These are phyloP conservation scores for Lodderomyces jiufengensis DNA, from an alignment of 1,139 yeast species.

Conservation along the genomic window DNA sequence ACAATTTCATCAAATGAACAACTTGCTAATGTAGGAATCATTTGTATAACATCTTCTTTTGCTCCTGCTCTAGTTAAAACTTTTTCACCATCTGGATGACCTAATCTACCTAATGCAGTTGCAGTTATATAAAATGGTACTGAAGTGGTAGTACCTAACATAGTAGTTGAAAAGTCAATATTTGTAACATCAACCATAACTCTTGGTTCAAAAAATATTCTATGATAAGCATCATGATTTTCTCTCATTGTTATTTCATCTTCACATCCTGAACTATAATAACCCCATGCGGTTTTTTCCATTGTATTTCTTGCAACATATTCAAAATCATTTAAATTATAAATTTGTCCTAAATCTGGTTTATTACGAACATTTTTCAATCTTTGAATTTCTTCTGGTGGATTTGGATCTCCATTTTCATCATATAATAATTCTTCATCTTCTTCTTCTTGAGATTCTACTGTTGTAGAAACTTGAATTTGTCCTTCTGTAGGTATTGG, in stretches of 20 bases:
- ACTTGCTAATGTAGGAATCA: conserved; percentile 79
- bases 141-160: conserved; percentile 37
- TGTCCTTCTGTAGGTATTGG: conserved; percentile 24
- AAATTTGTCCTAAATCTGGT: conserved; percentile 65
- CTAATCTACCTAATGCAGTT: conserved; percentile 76
- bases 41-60: conserved; percentile 64
- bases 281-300: conserved; percentile 83
- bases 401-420: conserved; percentile 32
- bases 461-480: conserved; percentile 11
- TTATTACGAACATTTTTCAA: conserved; percentile 29
- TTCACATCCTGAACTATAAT: conserved; percentile 87
- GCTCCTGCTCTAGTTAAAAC: conserved; percentile 75
- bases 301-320: conserved; percentile 69
- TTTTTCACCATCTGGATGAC: conserved; percentile 75
- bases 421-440: conserved; percentile 25
- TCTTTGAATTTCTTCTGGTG: conserved; percentile 30
- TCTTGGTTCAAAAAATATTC: conserved; percentile 81
- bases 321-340: conserved; percentile 78
- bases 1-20: conserved; percentile 72
- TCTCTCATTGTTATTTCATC: conserved; percentile 89
- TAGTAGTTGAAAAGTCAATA: conserved; percentile 34
- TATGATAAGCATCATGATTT: conserved; percentile 83
- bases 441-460: conserved; percentile 12
- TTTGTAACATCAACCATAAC: conserved; percentile 67
- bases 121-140: conserved; percentile 75